Conservation (phyloP, 2,329 filamentous ascomycete genomes). For the Exserohilum rostratum region DNA sequence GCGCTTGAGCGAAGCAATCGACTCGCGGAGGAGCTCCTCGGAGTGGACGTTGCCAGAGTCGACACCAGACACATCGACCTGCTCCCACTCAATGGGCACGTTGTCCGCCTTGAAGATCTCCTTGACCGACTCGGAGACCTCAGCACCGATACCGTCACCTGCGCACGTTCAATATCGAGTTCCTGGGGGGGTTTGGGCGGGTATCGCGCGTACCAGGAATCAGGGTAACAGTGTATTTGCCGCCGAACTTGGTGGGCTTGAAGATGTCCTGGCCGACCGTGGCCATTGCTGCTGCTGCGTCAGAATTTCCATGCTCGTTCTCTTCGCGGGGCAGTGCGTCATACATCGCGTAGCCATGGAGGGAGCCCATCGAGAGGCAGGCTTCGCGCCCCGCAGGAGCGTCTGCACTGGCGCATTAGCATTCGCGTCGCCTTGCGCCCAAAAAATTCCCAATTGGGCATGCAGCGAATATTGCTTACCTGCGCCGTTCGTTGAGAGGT, state of each 20-base stretch:
- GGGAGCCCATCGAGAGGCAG: slow-evolving; percentile 56
- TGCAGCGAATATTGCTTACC: slow-evolving; percentile 45
- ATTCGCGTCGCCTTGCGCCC: slow-evolving; percentile 2
- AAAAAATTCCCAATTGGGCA: slow-evolving; percentile 31
- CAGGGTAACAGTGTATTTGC: slow-evolving; percentile 98
- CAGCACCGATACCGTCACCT: slow-evolving; percentile 95
- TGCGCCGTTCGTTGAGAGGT: slow-evolving; percentile 56
- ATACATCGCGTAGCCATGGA: slow-evolving; percentile 62
- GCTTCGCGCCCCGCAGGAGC: slow-evolving; percentile 61
- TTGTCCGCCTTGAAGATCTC: slow-evolving; percentile 99
- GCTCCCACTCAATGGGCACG: slow-evolving; percentile 98
- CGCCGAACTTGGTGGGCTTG: slow-evolving; percentile 98
- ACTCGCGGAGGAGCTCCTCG: slow-evolving; percentile 94
- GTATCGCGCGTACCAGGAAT: slow-evolving; percentile 75
- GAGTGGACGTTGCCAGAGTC: slow-evolving; percentile 84
- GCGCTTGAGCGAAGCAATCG: slow-evolving; percentile 91
- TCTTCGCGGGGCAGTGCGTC: slow-evolving; percentile 24
- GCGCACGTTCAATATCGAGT: slow-evolving; percentile 29
- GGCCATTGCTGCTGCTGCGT: slow-evolving; percentile 44
- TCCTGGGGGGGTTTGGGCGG: slow-evolving; percentile 11
- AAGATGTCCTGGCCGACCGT: slow-evolving; percentile 95
- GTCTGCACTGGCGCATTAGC: slow-evolving; percentile 52
- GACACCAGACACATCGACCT: slow-evolving; percentile 92
- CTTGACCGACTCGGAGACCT: slow-evolving; percentile 98
- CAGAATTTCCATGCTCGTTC: slow-evolving; percentile 13